Evolutionary conservation across 116 monocot genomes (phyloP).

Genomic region (Posidonia oceanica): DNA sequence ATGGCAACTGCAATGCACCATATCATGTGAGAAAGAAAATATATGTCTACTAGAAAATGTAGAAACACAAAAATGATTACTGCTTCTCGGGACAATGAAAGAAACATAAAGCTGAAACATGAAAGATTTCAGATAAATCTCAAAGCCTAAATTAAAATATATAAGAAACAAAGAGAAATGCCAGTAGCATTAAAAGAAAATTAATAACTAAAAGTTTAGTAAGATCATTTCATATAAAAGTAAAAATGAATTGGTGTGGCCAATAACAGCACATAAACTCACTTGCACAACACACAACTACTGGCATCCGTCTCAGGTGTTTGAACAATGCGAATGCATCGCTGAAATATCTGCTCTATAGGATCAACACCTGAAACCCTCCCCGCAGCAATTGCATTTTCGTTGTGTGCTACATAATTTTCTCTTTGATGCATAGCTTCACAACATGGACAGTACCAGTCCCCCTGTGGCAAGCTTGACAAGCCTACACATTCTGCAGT

Average conservation of each 20-base stretch:
- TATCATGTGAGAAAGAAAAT: not conserved
- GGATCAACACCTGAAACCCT: slow-evolving; percentile 67
- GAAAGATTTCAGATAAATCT: too few relatives aligned
- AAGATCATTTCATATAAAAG: not conserved
- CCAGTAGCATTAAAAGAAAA: not conserved
- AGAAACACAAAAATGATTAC: not conserved
- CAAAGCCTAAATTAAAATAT: too few relatives aligned
- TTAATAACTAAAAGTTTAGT: not conserved
- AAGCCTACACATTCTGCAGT: slow-evolving; percentile 77
- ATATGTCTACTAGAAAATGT: not conserved
- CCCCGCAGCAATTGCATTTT: slow-evolving; percentile 79
- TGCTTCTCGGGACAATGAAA: too few relatives aligned
- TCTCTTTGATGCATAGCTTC: slow-evolving; percentile 54
- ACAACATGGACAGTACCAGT: slow-evolving; percentile 70
- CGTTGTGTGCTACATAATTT: slow-evolving; percentile 39
- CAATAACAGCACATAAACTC: slow-evolving; percentile 1
- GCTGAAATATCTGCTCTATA: slow-evolving; percentile 60
- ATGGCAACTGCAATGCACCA: slow-evolving; percentile 39
- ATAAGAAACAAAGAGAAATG: too few relatives aligned
- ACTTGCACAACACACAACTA: slow-evolving; percentile 87
- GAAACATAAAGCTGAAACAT: too few relatives aligned
- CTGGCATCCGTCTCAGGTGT: slow-evolving; percentile 40
- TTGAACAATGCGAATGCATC: slow-evolving; percentile 72
- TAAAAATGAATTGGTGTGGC: not conserved
- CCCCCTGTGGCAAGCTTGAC: slow-evolving; percentile 36